These are phyloP conservation scores for Neurospora tetrasperma DNA, from an alignment of 495 filamentous ascomycete genomes.

Conservation along the genomic window DNA sequence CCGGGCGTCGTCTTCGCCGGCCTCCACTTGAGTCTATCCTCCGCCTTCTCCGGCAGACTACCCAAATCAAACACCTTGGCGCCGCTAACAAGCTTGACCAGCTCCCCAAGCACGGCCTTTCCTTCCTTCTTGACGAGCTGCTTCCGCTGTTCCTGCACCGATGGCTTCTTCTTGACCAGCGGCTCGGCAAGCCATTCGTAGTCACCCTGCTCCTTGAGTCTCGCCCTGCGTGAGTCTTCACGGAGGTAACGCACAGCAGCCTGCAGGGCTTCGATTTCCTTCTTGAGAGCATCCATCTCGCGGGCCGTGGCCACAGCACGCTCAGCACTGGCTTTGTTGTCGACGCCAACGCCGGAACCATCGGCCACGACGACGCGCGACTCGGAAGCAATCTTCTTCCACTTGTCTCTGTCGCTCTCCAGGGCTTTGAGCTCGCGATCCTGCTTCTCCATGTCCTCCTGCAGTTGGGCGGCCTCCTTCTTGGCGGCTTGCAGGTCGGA, in stretches of 20 bases:
- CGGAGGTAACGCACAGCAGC: conserved; percentile 68
- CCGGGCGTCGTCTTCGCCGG: conserved; percentile 35
- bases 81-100: conserved; percentile 55
- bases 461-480: conserved; percentile 47
- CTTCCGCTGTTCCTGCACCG: conserved; percentile 44
- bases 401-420: conserved; percentile 60
- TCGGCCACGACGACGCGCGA: conserved; percentile 40
- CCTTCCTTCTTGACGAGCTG: conserved; percentile 55
- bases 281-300: conserved; percentile 63
- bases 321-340: conserved; percentile 44
- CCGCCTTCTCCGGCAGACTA: conserved; percentile 36
- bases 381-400: conserved; percentile 63
- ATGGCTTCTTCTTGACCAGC: conserved; percentile 38
- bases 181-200: conserved; percentile 60
- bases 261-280: conserved; percentile 60
- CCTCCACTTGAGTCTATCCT: conserved; percentile 40
- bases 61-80: conserved; percentile 49
- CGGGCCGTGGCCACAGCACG: conserved; percentile 56
- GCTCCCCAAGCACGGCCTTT: conserved; percentile 57
- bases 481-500: conserved; percentile 45
- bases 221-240: conserved; percentile 62
- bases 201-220: conserved; percentile 49
- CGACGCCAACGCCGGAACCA: conserved; percentile 33
- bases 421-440: conserved; percentile 48
- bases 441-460: conserved; percentile 52